Evolutionary conservation across 2,329 filamentous ascomycete species (phyloP).

Genomic region (Penicillium sp.): DNA sequence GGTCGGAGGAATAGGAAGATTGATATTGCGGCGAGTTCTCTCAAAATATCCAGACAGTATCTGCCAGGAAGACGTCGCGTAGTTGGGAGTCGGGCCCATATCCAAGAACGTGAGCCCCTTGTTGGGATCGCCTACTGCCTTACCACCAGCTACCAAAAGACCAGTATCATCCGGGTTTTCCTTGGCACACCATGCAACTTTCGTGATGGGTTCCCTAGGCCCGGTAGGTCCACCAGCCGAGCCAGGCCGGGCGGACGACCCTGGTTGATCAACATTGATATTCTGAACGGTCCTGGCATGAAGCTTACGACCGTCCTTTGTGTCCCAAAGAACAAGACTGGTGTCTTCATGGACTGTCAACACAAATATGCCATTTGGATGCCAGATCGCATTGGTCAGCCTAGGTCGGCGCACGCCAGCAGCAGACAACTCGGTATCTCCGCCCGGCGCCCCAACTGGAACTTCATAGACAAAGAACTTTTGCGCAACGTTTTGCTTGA

Average conservation of each 20-base stretch:
- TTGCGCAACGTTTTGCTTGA: constrained; percentile 81
- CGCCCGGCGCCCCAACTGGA: constrained; percentile 81
- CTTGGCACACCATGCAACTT: constrained; percentile 91
- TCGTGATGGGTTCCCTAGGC: constrained; percentile 72
- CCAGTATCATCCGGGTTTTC: constrained; percentile 91
- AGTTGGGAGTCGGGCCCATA: constrained; percentile 82
- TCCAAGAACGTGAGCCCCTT: constrained; percentile 89
- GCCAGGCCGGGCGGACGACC: constrained; percentile 45
- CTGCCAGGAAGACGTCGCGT: constrained; percentile 90
- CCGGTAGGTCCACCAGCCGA: constrained; percentile 54
- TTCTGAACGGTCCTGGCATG: constrained; percentile 80
- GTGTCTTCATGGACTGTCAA: constrained; percentile 87
- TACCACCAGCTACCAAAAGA: constrained; percentile 81
- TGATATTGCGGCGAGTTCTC: constrained; percentile 68
- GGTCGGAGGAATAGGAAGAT: constrained; percentile 74
- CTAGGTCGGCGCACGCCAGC: constrained; percentile 68
- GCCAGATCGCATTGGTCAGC: constrained; percentile 85
- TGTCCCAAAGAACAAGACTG: constrained; percentile 91
- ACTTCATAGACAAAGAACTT: constrained; percentile 84
- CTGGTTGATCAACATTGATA: constrained; percentile 70
- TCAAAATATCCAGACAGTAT: constrained; percentile 75
- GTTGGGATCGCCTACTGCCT: constrained; percentile 63
- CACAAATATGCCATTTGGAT: constrained; percentile 89
- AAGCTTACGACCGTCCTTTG: constrained; percentile 81
- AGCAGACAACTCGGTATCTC: constrained; percentile 62